phyloP scores from a whole-genome alignment of 2,329 filamentous ascomycete species.

The Beauveria caledonica region DNA sequence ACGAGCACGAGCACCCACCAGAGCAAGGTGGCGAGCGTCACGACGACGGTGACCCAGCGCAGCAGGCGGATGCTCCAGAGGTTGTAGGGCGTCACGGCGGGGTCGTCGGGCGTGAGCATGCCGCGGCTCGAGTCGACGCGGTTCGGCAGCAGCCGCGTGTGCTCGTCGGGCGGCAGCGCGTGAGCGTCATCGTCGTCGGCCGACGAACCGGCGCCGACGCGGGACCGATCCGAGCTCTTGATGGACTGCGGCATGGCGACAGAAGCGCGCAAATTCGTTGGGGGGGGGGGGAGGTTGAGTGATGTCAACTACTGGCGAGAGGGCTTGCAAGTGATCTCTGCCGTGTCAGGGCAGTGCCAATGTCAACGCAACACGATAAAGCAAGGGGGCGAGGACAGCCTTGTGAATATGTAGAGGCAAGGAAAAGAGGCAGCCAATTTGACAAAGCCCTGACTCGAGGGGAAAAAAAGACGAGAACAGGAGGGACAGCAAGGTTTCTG shows the following conservation, averaged over 20 bases:
- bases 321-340: too few species aligned
- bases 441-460: neutral
- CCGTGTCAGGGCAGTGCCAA: too few species aligned
- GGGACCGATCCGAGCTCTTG: slow-evolving; percentile 1
- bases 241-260: slow-evolving; percentile 1
- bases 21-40: slow-evolving; percentile 67
- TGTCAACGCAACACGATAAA: too few species aligned
- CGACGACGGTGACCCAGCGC: slow-evolving; percentile 67
- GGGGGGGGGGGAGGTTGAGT: too few species aligned
- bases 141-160: slow-evolving; percentile 61
- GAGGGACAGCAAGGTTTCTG: neutral
- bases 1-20: slow-evolving; percentile 93
- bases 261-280: too few species aligned
- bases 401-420: neutral
- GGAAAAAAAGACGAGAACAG: neutral
- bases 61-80: slow-evolving; percentile 81
- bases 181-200: slow-evolving; percentile 19
- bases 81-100: slow-evolving; percentile 79
- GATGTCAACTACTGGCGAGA: too few species aligned
- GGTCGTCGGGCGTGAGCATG: slow-evolving; percentile 34
- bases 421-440: neutral
- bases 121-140: slow-evolving; percentile 43
- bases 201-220: neutral
- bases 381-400: too few species aligned
- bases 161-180: slow-evolving; percentile 36